A percentile compares a stretch with the other conserved stretches of the same genome.
These are phyloP conservation scores for Athelia psychrophila DNA, from an alignment of 1,284 basidiomycete species.

Conservation along the genomic window DNA sequence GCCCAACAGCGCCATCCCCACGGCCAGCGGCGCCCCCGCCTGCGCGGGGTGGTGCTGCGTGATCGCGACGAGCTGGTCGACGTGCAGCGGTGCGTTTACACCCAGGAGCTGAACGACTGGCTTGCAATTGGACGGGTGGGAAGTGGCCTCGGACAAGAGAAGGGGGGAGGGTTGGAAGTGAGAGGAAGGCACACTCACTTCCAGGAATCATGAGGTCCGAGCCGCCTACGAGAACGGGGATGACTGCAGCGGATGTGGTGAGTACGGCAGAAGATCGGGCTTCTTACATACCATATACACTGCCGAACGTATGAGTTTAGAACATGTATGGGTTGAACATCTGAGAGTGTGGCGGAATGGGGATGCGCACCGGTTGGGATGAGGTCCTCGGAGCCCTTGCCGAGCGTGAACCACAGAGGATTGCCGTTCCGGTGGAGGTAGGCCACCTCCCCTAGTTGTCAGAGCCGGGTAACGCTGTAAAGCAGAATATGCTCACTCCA, in stretches of 20 bases:
- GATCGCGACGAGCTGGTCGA: conserved; percentile 58
- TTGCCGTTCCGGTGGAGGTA: conserved; percentile 70
- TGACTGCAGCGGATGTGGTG: conserved; percentile 59
- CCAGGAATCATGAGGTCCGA: conserved; percentile 82
- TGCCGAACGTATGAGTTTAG: conserved; percentile 7
- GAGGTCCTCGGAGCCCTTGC: conserved; percentile 61
- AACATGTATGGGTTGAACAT: no score
- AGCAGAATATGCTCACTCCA: conserved; percentile 45
- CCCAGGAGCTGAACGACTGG: no score
- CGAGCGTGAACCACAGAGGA: conserved; percentile 81
- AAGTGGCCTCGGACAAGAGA: no score
- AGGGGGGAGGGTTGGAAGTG: background rate
- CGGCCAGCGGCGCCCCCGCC: conserved; percentile 56
- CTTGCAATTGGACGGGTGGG: no score
- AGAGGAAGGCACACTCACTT: conserved; percentile 39
- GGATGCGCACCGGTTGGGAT: conserved; percentile 63
- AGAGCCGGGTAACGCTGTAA: background rate
- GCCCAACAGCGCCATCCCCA: conserved; percentile 57
- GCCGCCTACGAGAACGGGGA: conserved; percentile 63
- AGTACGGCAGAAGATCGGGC: conserved; percentile 61
- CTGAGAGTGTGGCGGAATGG: no score
- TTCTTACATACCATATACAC: conserved; percentile 78
- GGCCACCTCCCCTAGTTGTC: conserved; percentile 42
- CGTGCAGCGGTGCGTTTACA: conserved; percentile 32
- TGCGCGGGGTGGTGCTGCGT: conserved; percentile 42